phyloP scores from a whole-genome alignment of 2,329 filamentous ascomycete genomes.

The Saccharata proteae region DNA sequence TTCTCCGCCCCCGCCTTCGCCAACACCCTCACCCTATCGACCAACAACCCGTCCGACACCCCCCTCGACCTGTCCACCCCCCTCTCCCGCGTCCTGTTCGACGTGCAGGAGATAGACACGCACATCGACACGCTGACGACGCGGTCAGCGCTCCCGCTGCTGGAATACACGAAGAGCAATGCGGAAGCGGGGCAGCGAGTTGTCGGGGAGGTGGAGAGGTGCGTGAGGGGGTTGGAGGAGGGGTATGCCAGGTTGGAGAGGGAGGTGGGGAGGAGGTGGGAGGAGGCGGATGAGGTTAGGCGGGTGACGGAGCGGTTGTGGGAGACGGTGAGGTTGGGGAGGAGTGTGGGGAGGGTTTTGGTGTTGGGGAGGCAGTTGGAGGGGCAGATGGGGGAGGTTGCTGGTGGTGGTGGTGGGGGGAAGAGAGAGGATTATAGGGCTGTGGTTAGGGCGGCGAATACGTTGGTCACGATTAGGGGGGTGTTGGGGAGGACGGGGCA shows the following conservation, averaged over 20 bases:
- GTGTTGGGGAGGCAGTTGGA: conserved; percentile 78
- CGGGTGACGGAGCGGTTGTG: conserved; percentile 66
- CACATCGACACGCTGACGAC: conserved; percentile 87
- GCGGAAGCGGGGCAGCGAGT: conserved; percentile 61
- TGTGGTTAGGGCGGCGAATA: conserved; percentile 71
- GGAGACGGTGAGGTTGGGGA: conserved; percentile 64
- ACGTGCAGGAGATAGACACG: conserved; percentile 92
- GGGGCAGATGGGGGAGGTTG: conserved; percentile 65
- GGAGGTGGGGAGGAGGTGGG: conserved; percentile 76
- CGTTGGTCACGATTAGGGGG: conserved; percentile 62
- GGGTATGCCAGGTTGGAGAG: conserved; percentile 77
- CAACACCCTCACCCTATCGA: conserved; percentile 75
- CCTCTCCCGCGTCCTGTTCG: conserved; percentile 85
- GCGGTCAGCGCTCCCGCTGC: conserved; percentile 66
- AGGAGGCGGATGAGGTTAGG: conserved; percentile 72
- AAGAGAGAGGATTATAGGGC: conserved; percentile 63
- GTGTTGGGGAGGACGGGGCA: conserved; percentile 54
- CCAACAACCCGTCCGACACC: conserved; percentile 83
- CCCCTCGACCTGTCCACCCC: conserved; percentile 90
- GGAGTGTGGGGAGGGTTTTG: conserved; percentile 66
- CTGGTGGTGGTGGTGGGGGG: conserved; percentile 27
- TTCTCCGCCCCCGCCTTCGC: conserved; percentile 78
- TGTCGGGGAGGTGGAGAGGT: conserved; percentile 63
- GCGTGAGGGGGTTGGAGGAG: conserved; percentile 68
- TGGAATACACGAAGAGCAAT: conserved; percentile 65